Evolutionary conservation across 352 stramenopile genomes (phyloP).

Genomic region (Globisporangium barbulae): DNA sequence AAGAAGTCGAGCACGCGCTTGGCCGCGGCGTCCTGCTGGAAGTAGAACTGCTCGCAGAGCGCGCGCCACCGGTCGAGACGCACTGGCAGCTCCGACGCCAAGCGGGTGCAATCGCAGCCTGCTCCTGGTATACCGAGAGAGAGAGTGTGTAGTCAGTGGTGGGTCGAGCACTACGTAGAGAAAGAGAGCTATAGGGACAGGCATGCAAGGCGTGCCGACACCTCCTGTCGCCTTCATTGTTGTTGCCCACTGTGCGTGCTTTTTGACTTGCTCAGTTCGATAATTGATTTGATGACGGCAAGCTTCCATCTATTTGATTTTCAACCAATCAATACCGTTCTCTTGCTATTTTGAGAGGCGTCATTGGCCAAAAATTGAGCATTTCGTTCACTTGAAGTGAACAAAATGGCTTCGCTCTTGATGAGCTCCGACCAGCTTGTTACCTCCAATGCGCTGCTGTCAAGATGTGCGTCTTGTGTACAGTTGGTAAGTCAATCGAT

Average conservation of each 20-base stretch:
- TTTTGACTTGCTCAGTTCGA: neutral
- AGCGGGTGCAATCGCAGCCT: conserved; percentile 37
- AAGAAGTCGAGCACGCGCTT: conserved; percentile 73
- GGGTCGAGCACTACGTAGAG: neutral
- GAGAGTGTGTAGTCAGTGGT: neutral
- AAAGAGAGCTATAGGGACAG: neutral
- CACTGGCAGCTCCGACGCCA: conserved; percentile 22
- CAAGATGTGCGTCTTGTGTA: neutral
- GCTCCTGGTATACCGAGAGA: neutral
- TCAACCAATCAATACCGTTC: neutral
- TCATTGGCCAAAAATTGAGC: neutral
- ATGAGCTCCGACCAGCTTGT: neutral
- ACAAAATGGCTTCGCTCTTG: neutral
- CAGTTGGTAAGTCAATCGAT: conserved; percentile 38
- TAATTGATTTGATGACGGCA: neutral
- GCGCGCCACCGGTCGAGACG: conserved; percentile 49
- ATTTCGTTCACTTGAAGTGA: neutral
- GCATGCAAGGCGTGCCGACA: neutral
- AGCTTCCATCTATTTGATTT: neutral
- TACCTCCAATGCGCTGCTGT: too few species aligned
- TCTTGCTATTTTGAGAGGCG: neutral
- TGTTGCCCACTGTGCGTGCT: neutral
- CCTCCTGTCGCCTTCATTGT: conserved; percentile 1
- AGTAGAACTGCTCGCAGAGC: conserved; percentile 65
- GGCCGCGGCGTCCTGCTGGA: conserved; percentile 43